Percentiles rank a stretch among this genome's conserved stretches.
phyloP scores from a whole-genome alignment of 768 basidiomycete genomes.

The Collybia sordida region DNA sequence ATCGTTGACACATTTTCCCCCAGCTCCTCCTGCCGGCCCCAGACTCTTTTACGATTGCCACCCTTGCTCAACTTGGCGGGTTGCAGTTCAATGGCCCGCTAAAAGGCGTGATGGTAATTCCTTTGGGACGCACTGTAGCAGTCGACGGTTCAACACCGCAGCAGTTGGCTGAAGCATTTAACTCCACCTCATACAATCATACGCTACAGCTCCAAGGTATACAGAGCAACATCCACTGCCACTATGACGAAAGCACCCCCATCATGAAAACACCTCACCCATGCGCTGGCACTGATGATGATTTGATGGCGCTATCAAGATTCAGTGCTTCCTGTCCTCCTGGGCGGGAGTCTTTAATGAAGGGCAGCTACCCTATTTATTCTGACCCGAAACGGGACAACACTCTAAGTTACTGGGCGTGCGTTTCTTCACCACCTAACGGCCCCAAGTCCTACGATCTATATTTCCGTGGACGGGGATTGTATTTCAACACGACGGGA shows the following conservation, averaged over 20 bases:
- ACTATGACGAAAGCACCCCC: background rate
- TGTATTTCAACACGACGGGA: slow-evolving; percentile 9
- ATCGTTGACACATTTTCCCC: too few relatives aligned
- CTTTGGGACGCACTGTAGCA: background rate
- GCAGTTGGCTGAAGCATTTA: background rate
- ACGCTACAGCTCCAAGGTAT: background rate
- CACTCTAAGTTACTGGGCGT: slow-evolving; percentile 15
- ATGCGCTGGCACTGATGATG: too few relatives aligned
- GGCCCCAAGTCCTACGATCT: slow-evolving; percentile 8
- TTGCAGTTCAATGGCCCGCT: background rate
- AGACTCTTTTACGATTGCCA: too few relatives aligned
- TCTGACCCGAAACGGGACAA: background rate
- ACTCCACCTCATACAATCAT: background rate
- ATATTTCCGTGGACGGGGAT: slow-evolving; percentile 8
- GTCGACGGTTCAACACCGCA: background rate
- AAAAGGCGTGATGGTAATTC: background rate
- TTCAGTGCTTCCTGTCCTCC: background rate
- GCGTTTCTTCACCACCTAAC: background rate
- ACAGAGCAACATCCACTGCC: background rate
- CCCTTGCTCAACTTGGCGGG: background rate
- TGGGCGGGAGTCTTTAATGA: background rate
- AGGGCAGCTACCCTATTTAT: background rate
- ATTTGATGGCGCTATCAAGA: too few relatives aligned
- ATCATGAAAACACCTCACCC: background rate
- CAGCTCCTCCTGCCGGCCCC: background rate